Percentiles rank a stretch among this genome's conserved stretches.
These are phyloP conservation scores for Lipomyces oligophaga DNA, from an alignment of 805 yeast genomes.

Conservation along the genomic window DNA sequence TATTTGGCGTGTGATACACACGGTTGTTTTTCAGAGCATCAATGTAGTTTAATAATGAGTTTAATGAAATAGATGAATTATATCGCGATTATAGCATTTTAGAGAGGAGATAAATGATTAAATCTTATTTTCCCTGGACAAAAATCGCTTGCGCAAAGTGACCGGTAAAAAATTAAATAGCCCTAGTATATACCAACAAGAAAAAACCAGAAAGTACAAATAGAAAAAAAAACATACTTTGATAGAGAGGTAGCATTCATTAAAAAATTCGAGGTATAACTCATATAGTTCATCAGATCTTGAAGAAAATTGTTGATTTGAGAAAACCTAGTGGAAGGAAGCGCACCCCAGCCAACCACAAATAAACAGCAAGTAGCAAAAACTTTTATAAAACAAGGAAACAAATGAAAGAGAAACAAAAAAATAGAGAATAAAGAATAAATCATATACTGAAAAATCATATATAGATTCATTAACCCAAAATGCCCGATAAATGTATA, in stretches of 20 bases:
- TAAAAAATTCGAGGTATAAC: constrained; percentile 1
- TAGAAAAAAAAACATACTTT: neutral
- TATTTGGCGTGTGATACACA: too few species aligned
- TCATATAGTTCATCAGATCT: neutral
- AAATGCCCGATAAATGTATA: neutral
- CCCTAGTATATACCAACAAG: neutral
- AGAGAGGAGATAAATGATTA: neutral
- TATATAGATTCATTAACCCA: neutral
- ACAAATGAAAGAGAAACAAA: neutral
- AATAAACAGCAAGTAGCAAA: neutral
- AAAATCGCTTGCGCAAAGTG: neutral
- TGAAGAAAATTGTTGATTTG: constrained; percentile 7
- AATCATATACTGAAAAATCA: neutral
- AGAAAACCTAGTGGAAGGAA: constrained; percentile 6
- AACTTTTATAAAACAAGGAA: neutral
- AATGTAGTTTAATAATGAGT: too few species aligned
- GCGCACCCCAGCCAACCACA: too few species aligned
- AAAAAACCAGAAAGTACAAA: neutral
- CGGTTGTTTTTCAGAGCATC: too few species aligned
- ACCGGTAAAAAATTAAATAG: neutral
- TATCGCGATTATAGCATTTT: too few species aligned
- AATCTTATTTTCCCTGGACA: too few species aligned
- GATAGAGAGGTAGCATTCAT: neutral
- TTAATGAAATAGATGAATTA: too few species aligned
- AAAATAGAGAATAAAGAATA: neutral